Evolutionary conservation across 2,329 filamentous ascomycete genomes (phyloP).

Genomic region (Aspergillus nomiae): DNA sequence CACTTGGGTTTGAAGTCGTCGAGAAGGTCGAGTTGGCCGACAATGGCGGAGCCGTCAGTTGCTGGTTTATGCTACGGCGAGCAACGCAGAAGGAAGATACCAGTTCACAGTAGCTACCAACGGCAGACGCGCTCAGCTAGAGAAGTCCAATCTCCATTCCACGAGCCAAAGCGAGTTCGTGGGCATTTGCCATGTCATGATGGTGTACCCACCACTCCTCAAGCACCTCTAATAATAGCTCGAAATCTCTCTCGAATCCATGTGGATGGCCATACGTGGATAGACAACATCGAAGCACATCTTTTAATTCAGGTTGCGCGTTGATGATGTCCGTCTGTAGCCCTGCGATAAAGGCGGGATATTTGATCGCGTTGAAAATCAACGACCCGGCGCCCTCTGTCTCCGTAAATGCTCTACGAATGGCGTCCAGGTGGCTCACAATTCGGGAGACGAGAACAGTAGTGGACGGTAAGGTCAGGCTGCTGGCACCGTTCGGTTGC

Average conservation of each 20-base stretch:
- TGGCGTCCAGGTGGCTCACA: conserved; percentile 28
- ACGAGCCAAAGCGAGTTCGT: conserved; percentile 22
- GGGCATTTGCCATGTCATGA: conserved; percentile 17
- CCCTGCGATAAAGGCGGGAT: conserved; percentile 27
- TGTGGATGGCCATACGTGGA: neutral
- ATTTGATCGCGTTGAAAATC: conserved; percentile 29
- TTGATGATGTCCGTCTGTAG: conserved; percentile 16
- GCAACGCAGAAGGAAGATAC: neutral
- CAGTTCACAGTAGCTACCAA: neutral
- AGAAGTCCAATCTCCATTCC: conserved; percentile 29
- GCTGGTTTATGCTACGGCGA: conserved; percentile 26
- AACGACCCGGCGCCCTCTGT: conserved; percentile 16
- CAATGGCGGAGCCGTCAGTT: conserved; percentile 16
- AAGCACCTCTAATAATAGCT: conserved; percentile 17
- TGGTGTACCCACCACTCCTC: conserved; percentile 28
- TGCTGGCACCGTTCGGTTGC: neutral
- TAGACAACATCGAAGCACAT: conserved; percentile 16
- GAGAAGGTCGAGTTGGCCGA: conserved; percentile 24
- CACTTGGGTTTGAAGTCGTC: conserved; percentile 23
- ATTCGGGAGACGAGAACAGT: conserved; percentile 24
- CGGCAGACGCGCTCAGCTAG: neutral
- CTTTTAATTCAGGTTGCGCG: conserved; percentile 21
- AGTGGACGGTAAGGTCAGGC: conserved; percentile 13
- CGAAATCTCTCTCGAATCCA: neutral
- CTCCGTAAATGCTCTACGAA: conserved; percentile 23